Percentiles rank a stretch among this genome's conserved stretches.
phyloP scores from a whole-genome alignment of 495 filamentous ascomycete species.

The Lepraria neglecta region DNA sequence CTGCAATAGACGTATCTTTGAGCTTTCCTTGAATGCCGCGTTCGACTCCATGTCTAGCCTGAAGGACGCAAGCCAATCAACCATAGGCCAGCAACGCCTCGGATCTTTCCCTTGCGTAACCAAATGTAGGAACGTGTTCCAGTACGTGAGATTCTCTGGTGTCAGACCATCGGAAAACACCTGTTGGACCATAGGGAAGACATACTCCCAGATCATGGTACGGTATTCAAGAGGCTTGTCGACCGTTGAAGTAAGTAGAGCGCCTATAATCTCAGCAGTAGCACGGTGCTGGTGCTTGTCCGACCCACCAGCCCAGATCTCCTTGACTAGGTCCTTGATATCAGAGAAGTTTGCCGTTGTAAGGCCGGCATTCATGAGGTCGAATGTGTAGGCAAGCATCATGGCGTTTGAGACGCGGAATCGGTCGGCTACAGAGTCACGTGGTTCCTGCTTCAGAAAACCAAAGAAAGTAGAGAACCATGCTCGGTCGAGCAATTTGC shows the following conservation, averaged over 20 bases:
- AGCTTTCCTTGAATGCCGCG: conserved; percentile 97
- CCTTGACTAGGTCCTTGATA: conserved; percentile 67
- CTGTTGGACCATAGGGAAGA: conserved; percentile 77
- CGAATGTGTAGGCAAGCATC: conserved; percentile 80
- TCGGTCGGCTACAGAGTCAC: conserved; percentile 73
- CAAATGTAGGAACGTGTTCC: conserved; percentile 88
- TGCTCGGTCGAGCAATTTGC: conserved; percentile 64
- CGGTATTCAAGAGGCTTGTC: conserved; percentile 65
- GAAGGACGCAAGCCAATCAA: conserved; percentile 79
- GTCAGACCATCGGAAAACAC: conserved; percentile 86
- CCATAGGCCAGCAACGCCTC: conserved; percentile 74
- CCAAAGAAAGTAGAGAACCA: conserved; percentile 88
- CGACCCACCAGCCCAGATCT: conserved; percentile 80
- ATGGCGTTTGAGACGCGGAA: conserved; percentile 83
- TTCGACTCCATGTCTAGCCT: conserved; percentile 90
- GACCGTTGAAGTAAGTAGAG: conserved; percentile 65
- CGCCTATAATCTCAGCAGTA: conserved; percentile 87
- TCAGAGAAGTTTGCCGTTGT: conserved; percentile 79
- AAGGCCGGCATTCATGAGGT: conserved; percentile 69
- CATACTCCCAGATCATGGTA: conserved; percentile 75
- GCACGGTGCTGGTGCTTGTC: conserved; percentile 98
- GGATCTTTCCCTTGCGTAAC: conserved; percentile 80
- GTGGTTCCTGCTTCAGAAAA: conserved; percentile 93
- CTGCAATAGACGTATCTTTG: conserved; percentile 87
- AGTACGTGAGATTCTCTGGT: conserved; percentile 89